Evolutionary conservation across 352 stramenopile species (phyloP).

Genomic region (Vaucheria bursata): DNA sequence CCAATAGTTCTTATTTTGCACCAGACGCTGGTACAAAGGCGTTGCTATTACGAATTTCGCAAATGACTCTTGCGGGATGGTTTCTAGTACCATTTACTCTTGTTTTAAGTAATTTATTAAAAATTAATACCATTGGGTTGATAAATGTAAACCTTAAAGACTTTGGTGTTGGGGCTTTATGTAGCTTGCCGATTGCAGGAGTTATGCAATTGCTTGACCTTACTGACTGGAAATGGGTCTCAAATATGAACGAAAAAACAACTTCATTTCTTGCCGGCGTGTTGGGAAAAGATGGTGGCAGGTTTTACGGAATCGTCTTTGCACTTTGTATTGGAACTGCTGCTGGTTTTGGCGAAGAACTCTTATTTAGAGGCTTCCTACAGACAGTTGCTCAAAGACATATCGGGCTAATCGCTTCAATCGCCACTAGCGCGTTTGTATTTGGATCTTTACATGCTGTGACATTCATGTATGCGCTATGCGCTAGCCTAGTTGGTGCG

Average conservation of each 20-base stretch:
- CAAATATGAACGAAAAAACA: neutral
- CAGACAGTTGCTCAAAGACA: neutral
- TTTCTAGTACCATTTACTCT: neutral
- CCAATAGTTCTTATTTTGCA: neutral
- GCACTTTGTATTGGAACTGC: neutral
- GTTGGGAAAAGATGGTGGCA: neutral
- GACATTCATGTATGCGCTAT: conserved; percentile 22
- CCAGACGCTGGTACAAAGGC: neutral
- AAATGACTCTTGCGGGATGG: neutral
- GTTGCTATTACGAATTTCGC: neutral
- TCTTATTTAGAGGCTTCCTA: neutral
- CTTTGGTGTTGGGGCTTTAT: neutral
- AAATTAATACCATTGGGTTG: neutral
- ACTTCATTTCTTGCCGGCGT: neutral
- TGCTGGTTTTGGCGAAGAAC: neutral
- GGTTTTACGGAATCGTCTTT: neutral
- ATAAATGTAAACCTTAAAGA: neutral
- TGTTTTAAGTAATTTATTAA: neutral
- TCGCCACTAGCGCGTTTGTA: neutral
- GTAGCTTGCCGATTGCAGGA: neutral
- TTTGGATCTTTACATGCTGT: conserved; percentile 17
- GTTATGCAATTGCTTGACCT: neutral
- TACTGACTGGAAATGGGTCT: neutral
- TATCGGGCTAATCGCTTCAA: neutral
- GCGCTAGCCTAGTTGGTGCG: conserved; percentile 15